Base-by-base conservation (phyloP, 352 stramenopile genomes). In the Phytopythium oedochilum region DNA sequence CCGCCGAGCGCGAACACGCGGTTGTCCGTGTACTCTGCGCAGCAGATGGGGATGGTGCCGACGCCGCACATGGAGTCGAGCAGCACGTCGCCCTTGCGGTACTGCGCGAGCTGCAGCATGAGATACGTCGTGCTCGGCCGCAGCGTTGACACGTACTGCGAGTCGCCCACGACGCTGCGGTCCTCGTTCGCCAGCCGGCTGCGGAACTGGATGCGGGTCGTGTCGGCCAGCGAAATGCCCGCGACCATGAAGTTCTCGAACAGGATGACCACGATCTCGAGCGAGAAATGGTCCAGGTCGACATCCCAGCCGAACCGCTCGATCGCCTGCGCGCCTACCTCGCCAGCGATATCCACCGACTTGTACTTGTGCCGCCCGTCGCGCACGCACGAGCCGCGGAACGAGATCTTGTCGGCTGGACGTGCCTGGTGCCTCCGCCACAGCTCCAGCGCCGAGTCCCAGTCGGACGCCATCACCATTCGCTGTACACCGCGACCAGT, bases 11-110 rank as follows among this genome's bases (percentile, higher is more conserved):
- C 71, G 53, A 87, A 88, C 11, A 89, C 70, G 23, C 57, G 45
- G 44, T 86, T 74, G 2, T 71, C 60, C 6, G 73, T 68, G 54
- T 84, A 80, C 23, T 75, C 63, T 12, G 74, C 67, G 11, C 63
- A 61, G 59, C 75, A 90, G 36, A 89, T 78, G 9, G 83, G 83
- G 39, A 93, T 83, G 23, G 83, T 91, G 2, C 83, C 83, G 14
- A 93, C 79, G 31, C 83, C 83, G 32, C 83, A 93, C 83, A 93
- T 93, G 11, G 80, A 86, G 52, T 93, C 83, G 20, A 89, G 54
- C n/a, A 89, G 55, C 7, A 91, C 44, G 34, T 93, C 80, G n/a
- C 83, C 83, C 8, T 61, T 51, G 12, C 73, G 51, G 50, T 77
- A 82, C 35, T 83, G 28, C 0, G 74, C 80, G 18, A 93, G 66